Conservation (phyloP, 352 stramenopile genomes). For the Globisporangium echinulatum region DNA sequence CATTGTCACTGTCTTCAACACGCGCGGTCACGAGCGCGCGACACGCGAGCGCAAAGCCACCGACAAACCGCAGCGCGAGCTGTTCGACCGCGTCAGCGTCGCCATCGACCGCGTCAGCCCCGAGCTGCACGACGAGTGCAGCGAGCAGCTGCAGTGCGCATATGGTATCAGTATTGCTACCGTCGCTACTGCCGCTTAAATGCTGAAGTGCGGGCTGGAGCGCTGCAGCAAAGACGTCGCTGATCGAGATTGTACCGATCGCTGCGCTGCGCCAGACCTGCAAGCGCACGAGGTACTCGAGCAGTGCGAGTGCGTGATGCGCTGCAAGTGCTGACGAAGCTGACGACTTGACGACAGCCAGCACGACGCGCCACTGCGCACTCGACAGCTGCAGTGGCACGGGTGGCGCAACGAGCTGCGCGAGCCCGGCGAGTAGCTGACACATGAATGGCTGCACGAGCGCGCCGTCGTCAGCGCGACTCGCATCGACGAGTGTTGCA, state of each 20-base stretch:
- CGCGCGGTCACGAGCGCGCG: constrained; percentile 31
- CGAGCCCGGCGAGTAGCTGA: constrained; percentile 47
- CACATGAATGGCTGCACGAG: constrained; percentile 57
- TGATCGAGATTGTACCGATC: constrained; percentile 40
- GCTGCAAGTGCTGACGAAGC: constrained; percentile 34
- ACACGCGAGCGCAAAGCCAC: constrained; percentile 47
- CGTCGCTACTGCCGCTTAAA: constrained; percentile 5
- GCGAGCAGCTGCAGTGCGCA: constrained; percentile 43
- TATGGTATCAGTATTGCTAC: constrained; percentile 9
- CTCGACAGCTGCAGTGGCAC: constrained; percentile 24
- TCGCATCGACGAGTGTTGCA: constrained; percentile 50
- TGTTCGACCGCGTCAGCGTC: constrained; percentile 29
- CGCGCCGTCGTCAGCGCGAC: constrained; percentile 48
- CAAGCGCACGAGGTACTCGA: constrained; percentile 52
- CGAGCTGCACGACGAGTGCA: constrained; percentile 45
- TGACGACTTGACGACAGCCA: constrained; percentile 55
- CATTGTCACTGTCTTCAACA: neutral
- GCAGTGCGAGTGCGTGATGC: constrained; percentile 45
- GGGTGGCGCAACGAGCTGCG: constrained; percentile 21
- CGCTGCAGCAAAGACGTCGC: constrained; percentile 57
- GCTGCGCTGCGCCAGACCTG: constrained; percentile 48
- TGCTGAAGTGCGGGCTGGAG: constrained; percentile 50
- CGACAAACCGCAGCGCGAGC: constrained; percentile 37
- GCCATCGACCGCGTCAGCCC: constrained; percentile 23
- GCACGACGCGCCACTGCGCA: constrained; percentile 57